Evolutionary conservation across 495 filamentous ascomycete genomes (phyloP).

Genomic region (Astrothelium macrocarpum): DNA sequence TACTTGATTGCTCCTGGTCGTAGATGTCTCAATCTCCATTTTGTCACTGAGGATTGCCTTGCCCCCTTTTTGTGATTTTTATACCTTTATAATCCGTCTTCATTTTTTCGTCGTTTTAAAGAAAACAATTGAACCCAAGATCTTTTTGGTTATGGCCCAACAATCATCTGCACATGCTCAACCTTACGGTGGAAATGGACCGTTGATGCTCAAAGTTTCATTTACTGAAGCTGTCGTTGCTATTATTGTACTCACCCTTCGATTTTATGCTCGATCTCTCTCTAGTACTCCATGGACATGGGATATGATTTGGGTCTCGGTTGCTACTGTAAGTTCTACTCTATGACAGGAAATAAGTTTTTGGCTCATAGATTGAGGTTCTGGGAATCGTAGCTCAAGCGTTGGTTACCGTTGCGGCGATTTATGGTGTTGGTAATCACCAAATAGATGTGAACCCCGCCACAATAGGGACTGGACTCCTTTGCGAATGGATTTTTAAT

Average conservation of each 20-base stretch:
- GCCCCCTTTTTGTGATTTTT: too few relatives aligned
- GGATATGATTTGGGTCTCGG: slow-evolving; percentile 7
- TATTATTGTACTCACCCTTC: background rate
- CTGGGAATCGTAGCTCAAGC: background rate
- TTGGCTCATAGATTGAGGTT: too few relatives aligned
- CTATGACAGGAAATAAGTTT: too few relatives aligned
- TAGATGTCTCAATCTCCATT: too few relatives aligned
- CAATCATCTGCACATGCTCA: background rate
- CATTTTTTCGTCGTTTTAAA: too few relatives aligned
- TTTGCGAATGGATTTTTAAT: slow-evolving; percentile 7
- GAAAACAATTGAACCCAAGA: too few relatives aligned
- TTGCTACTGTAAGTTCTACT: background rate
- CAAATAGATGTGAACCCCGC: background rate
- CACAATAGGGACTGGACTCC: background rate
- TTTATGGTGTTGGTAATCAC: slow-evolving; percentile 6
- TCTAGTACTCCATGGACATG: slow-evolving; percentile 1
- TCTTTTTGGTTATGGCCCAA: background rate
- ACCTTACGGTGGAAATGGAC: background rate
- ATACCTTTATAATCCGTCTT: too few relatives aligned
- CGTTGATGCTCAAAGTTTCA: background rate
- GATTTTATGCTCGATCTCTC: background rate
- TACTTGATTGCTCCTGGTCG: too few relatives aligned
- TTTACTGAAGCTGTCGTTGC: slow-evolving; percentile 2
- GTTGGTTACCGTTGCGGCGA: background rate
- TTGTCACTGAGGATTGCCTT: too few relatives aligned